Conservation (phyloP, 1,139 yeast species). For the Geotrichum histeridarum region DNA sequence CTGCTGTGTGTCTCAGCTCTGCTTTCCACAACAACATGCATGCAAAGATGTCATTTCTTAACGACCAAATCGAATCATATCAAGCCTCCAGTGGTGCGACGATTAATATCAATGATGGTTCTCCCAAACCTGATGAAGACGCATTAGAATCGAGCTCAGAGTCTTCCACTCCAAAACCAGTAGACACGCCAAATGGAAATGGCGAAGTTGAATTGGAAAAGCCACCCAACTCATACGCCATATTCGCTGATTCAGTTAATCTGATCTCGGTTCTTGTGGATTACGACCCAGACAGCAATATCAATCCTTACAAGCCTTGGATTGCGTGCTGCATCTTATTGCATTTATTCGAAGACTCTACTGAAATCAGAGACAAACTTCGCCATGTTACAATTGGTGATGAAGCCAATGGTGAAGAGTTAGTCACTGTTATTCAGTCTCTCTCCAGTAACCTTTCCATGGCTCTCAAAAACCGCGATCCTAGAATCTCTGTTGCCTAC, state of each 20-base stretch:
- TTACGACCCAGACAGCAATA: conserved; percentile 66
- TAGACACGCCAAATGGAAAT: neutral
- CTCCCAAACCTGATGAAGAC: conserved; percentile 7
- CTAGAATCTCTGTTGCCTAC: conserved; percentile 74
- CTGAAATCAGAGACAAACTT: conserved; percentile 49
- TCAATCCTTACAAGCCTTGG: conserved; percentile 87
- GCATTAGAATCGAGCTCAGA: conserved; percentile 17
- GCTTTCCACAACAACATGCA: conserved; percentile 61
- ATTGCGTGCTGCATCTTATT: conserved; percentile 69
- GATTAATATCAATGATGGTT: conserved; percentile 6
- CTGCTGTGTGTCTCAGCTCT: conserved; percentile 61
- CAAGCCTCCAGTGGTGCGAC: conserved; percentile 21
- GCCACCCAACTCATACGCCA: conserved; percentile 15
- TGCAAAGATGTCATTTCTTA: conserved; percentile 55
- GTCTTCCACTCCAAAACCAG: conserved; percentile 7
- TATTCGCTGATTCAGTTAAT: conserved; percentile 39
- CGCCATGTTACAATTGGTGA: conserved; percentile 58
- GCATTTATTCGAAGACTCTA: conserved; percentile 54
- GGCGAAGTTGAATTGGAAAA: neutral
- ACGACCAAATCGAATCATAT: conserved; percentile 56
- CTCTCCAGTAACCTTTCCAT: conserved; percentile 70
- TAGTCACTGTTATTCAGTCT: conserved; percentile 69
- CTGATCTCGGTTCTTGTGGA: conserved; percentile 66
- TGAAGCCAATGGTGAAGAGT: conserved; percentile 66
- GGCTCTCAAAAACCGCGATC: conserved; percentile 59